These are phyloP conservation scores for Nannochloris sp. DNA, from an alignment of 139 green algal genomes.

Conservation along the genomic window DNA sequence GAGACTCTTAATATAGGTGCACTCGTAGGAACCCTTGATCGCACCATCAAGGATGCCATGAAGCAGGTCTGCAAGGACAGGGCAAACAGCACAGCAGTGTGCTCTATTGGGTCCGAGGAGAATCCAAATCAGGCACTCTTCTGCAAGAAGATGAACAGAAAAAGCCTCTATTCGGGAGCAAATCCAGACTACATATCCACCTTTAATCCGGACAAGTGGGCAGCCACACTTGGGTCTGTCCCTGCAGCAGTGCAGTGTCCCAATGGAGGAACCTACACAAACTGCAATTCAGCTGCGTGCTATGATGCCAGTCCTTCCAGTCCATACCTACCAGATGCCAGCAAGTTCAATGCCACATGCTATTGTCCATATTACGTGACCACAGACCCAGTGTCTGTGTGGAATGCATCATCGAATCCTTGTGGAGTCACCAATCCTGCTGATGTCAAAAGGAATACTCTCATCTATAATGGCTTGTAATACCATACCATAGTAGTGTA, in stretches of 20 bases:
- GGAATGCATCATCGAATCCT: background rate
- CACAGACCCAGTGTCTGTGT: background rate
- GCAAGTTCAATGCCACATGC: background rate
- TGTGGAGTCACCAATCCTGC: background rate
- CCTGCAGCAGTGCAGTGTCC: background rate
- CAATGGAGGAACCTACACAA: background rate
- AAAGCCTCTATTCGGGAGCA: background rate
- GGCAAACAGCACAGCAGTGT: no score
- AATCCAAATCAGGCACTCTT: background rate
- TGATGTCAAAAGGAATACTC: background rate
- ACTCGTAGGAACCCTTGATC: background rate
- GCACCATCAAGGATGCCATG: background rate
- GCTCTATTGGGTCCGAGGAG: background rate
- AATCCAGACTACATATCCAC: constrained; percentile 1
- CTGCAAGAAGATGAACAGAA: background rate
- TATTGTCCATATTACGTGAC: background rate
- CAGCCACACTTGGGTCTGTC: background rate
- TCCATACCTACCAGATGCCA: background rate
- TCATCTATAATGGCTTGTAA: background rate
- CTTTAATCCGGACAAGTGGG: background rate
- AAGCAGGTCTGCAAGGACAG: background rate
- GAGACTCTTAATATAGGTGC: background rate
- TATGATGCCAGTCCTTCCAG: background rate
- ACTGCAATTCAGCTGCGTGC: background rate
- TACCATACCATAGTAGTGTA: background rate